Evolutionary conservation across 768 basidiomycete genomes (phyloP).

Genomic region (Heimioporus sp.): DNA sequence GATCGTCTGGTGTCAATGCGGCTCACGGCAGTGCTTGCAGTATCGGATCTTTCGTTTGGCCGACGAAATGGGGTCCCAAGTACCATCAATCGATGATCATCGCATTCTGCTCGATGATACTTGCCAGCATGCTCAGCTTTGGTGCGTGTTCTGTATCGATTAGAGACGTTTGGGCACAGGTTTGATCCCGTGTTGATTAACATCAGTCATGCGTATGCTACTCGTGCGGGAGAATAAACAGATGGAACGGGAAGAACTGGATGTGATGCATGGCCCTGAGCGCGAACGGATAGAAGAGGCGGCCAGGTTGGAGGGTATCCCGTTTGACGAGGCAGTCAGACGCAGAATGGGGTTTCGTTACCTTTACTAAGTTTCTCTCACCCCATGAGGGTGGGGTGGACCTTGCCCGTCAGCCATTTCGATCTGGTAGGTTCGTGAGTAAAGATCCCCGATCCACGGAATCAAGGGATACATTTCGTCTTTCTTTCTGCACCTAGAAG

Average conservation of each 20-base stretch:
- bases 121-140: slow-evolving; percentile 34
- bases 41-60: slow-evolving; percentile 64
- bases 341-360: slow-evolving; percentile 58
- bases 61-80: slow-evolving; percentile 53
- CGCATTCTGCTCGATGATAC: slow-evolving; percentile 33
- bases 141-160: slow-evolving; percentile 23
- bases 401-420: too few relatives aligned
- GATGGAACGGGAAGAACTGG: slow-evolving; percentile 48
- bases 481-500: too few relatives aligned
- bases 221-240: slow-evolving; percentile 50
- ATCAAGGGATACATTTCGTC: too few relatives aligned
- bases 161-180: not conserved
- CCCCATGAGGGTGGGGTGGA: too few relatives aligned
- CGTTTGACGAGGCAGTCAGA: slow-evolving; percentile 58
- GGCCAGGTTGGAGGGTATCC: slow-evolving; percentile 55
- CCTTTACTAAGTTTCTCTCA: too few relatives aligned
- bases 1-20: not conserved
- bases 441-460: too few relatives aligned
- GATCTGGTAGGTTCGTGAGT: too few relatives aligned
- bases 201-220: slow-evolving; percentile 38
- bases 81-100: slow-evolving; percentile 67
- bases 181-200: not conserved
- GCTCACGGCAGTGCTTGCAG: slow-evolving; percentile 25
- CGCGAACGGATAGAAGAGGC: slow-evolving; percentile 54
- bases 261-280: slow-evolving; percentile 43